phyloP scores from a whole-genome alignment of 2,329 filamentous ascomycete species.

The Cladorrhinum sp. region DNA sequence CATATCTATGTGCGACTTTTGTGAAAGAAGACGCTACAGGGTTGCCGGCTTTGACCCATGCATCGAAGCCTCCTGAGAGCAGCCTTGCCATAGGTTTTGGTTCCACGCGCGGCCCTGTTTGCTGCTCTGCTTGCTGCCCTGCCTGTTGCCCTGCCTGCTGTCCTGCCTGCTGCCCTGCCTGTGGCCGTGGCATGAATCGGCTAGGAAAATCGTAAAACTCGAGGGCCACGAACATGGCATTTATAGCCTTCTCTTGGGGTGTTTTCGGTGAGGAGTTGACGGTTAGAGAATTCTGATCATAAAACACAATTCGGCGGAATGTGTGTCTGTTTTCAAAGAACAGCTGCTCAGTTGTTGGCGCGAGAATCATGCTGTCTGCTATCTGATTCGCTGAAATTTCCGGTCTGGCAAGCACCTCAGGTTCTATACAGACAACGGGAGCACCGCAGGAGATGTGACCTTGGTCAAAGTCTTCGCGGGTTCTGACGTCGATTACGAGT shows the following conservation, averaged over 20 bases:
- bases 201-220: constrained; percentile 72
- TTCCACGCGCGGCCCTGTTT: too few relatives aligned
- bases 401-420: constrained; percentile 66
- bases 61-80: constrained; percentile 76
- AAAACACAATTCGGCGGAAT: constrained; percentile 87
- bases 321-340: constrained; percentile 70
- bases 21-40: constrained; percentile 47
- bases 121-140: background rate
- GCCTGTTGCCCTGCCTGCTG: background rate
- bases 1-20: constrained; percentile 16
- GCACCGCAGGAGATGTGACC: constrained; percentile 84
- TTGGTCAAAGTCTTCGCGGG: constrained; percentile 75
- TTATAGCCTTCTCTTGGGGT: constrained; percentile 51
- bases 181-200: background rate
- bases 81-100: constrained; percentile 63
- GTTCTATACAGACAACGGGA: constrained; percentile 81
- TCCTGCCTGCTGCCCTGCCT: background rate
- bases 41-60: constrained; percentile 64
- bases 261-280: constrained; percentile 31
- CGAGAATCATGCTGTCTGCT: constrained; percentile 66
- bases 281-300: constrained; percentile 70
- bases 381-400: constrained; percentile 62
- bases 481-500: constrained; percentile 81
- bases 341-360: constrained; percentile 68
- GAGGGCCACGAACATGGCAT: constrained; percentile 74